Conservation (phyloP, 2,329 filamentous ascomycete species). For the Paecilomyces dactylethromorphus region DNA sequence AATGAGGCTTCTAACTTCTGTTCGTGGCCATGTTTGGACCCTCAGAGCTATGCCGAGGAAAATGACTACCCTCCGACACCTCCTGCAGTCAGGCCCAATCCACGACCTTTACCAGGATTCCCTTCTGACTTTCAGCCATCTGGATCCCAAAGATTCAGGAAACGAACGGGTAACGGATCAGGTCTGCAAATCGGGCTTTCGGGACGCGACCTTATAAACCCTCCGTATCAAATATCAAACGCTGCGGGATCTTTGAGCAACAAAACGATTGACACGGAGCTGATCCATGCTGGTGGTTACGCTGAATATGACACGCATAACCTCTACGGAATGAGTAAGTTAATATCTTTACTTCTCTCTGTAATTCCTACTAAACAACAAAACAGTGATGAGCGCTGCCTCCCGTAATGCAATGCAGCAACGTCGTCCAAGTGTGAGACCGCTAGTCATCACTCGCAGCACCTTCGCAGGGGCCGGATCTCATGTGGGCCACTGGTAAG, state of each 20-base stretch:
- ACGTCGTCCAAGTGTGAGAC: conserved; percentile 57
- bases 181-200: conserved; percentile 52
- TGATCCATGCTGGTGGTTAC: conserved; percentile 57
- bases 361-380: conserved; percentile 6
- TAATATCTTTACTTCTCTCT: not conserved
- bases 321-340: conserved; percentile 59
- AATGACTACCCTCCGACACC: conserved; percentile 50
- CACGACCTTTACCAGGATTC: conserved; percentile 62
- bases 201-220: conserved; percentile 56
- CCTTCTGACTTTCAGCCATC: conserved; percentile 60
- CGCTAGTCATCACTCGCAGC: conserved; percentile 67
- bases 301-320: conserved; percentile 72
- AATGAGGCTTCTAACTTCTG: conserved; percentile 52
- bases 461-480: conserved; percentile 67
- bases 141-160: conserved; percentile 2
- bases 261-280: conserved; percentile 59
- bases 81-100: conserved; percentile 56
- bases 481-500: conserved; percentile 50
- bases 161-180: conserved; percentile 5
- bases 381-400: conserved; percentile 59
- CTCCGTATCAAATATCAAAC: conserved; percentile 61
- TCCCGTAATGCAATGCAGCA: conserved; percentile 61
- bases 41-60: conserved; percentile 43
- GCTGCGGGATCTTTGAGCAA: conserved; percentile 47
- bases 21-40: conserved; percentile 50